Evolutionary conservation across 2,329 filamentous ascomycete genomes (phyloP).

Genomic region (Escovopsis sp.): DNA sequence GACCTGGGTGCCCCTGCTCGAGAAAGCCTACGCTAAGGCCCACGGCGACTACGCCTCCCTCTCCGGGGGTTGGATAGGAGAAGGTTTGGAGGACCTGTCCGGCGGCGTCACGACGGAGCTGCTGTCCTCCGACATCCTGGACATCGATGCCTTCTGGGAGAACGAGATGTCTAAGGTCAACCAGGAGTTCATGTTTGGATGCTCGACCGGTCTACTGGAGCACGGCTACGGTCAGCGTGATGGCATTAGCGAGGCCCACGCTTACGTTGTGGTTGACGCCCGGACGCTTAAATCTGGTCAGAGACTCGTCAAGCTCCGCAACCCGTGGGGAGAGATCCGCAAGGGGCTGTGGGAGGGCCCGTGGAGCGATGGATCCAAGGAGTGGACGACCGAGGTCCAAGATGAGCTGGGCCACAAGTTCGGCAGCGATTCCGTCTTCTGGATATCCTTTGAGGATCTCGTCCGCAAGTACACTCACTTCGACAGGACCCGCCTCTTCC

Average conservation of each 20-base stretch:
- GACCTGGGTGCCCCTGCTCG: constrained; percentile 67
- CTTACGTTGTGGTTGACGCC: constrained; percentile 47
- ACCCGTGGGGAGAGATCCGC: constrained; percentile 44
- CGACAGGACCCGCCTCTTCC: constrained; percentile 47
- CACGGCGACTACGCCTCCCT: constrained; percentile 65
- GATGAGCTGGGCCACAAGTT: constrained; percentile 44
- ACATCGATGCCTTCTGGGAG: constrained; percentile 71
- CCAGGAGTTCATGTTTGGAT: constrained; percentile 65
- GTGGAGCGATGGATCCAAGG: constrained; percentile 45
- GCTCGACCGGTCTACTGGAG: constrained; percentile 48
- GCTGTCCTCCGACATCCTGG: constrained; percentile 54
- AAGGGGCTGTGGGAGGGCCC: constrained; percentile 46
- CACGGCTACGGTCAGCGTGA: constrained; percentile 45
- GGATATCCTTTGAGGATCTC: constrained; percentile 48
- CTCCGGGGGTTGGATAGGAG: constrained; percentile 54
- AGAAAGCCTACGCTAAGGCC: constrained; percentile 75
- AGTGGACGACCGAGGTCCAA: constrained; percentile 44
- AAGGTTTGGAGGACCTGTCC: constrained; percentile 43
- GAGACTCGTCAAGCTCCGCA: constrained; percentile 42
- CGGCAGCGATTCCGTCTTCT: constrained; percentile 47
- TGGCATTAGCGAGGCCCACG: constrained; percentile 43
- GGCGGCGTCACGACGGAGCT: constrained; percentile 58
- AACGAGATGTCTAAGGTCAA: constrained; percentile 71
- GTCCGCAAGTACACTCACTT: constrained; percentile 47
- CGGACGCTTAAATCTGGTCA: constrained; percentile 36